Evolutionary conservation across 1,284 basidiomycete species (phyloP), one percentile per base, ranked within the genome.

Genomic region (Trichosporon inkin): DNA sequence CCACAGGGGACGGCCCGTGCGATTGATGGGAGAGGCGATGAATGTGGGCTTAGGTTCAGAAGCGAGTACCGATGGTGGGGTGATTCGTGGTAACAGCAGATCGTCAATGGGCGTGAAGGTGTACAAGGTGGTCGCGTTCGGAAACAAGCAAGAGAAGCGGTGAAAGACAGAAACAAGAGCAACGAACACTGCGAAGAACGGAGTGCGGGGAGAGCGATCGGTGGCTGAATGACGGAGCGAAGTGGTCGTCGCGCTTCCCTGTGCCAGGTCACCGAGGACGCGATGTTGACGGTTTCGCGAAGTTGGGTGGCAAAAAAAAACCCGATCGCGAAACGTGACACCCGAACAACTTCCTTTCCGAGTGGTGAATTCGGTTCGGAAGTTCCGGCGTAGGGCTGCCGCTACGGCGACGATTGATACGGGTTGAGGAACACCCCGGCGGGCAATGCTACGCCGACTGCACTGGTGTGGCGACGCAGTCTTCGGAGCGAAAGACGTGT

Each of bases 31-130:
- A 32, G 28, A 32, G 28, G 28, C 28, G 28, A 32, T 32, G 28
- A 32, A 32, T 32, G 28, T 32, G 28, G 28, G 28, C 44, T 28
- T 49, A 49, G 28, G 24, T 24, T 49, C 44, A 49, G 44, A 49
- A 49, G 44, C 44, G 44, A 49, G 44, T 49, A 22, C 44, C 44
- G 44, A 49, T n/a, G 28, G 44, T 49, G 44, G 44, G 44, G 44
- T 49, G 24, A 32, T 28, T 28, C 22, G 41, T 47, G 22, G 44
- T 28, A 24, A 14, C 14, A 16, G 22, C 22, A 20, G 22, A 22
- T 16, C 17, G 24, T 49, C 8, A 32, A 5, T 32, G 28, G 28
- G 28, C 28, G 28, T 32, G 28, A 32, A 8, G 28, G 28, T 4
- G 28, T 5, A 32, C 4, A 5, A 8, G 28, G 28, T 5, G 5